Conservation (phyloP, 805 yeast genomes). For the Dipodascus albidus region DNA sequence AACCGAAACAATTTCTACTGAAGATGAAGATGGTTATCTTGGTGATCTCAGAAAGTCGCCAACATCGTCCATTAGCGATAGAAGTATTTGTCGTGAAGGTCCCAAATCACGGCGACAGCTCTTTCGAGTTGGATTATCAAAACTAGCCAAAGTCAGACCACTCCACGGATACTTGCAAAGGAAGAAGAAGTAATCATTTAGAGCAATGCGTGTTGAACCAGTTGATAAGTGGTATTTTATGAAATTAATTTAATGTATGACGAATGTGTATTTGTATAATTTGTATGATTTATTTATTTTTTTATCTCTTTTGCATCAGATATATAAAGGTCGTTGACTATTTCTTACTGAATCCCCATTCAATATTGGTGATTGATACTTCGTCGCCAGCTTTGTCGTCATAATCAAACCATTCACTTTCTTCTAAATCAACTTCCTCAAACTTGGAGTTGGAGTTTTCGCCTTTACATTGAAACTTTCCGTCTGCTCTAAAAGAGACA, state of each 20-base stretch:
- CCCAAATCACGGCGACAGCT: neutral
- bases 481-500: conserved; percentile 54
- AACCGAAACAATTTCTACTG: neutral
- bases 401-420: conserved; percentile 89
- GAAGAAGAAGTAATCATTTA: neutral
- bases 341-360: conserved; percentile 44
- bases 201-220: too few relatives aligned
- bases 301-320: conserved; percentile 2
- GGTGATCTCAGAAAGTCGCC: neutral
- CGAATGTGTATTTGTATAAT: conserved; percentile 1
- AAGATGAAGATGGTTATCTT: neutral
- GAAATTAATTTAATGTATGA: neutral
- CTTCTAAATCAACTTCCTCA: conserved; percentile 56
- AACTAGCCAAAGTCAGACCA: neutral
- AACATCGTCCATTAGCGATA: neutral
- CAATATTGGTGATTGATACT: conserved; percentile 67
- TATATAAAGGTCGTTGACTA: conserved; percentile 4
- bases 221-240: too few relatives aligned
- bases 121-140: neutral
- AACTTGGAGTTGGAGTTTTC: conserved; percentile 41
- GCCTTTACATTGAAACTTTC: conserved; percentile 46
- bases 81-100: neutral
- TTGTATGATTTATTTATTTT: neutral
- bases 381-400: conserved; percentile 76
- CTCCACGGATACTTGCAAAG: neutral